Conservation (phyloP, 1,139 yeast genomes). For the Kodamaea sp. region DNA sequence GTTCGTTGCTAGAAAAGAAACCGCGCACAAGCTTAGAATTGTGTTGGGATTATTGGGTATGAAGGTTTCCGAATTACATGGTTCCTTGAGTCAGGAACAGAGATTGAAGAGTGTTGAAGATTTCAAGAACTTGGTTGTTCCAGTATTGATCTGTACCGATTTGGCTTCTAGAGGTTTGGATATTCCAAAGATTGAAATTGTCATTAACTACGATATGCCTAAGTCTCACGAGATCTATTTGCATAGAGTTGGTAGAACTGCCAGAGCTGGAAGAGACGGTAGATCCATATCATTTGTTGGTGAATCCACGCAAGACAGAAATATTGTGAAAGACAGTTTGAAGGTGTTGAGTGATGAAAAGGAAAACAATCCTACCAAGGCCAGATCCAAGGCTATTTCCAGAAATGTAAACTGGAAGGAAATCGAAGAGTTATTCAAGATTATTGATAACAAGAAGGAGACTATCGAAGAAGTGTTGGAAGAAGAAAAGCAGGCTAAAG, state of each 20-base stretch:
- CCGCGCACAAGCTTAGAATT: slow-evolving; percentile 84
- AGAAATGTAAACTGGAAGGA: slow-evolving; percentile 85
- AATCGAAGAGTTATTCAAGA: slow-evolving; percentile 65
- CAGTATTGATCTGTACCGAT: slow-evolving; percentile 92
- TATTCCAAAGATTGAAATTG: slow-evolving; percentile 95
- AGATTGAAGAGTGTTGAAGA: slow-evolving; percentile 81
- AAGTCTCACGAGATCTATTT: slow-evolving; percentile 84
- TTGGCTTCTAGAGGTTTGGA: slow-evolving; percentile 98
- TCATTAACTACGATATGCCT: slow-evolving; percentile 95
- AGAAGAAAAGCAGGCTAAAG: slow-evolving; percentile 89
- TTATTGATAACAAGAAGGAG: slow-evolving; percentile 59
- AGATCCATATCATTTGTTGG: slow-evolving; percentile 91
- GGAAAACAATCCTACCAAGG: slow-evolving; percentile 26
- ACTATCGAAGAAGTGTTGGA: slow-evolving; percentile 73
- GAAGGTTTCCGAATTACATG: slow-evolving; percentile 90
- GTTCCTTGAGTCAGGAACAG: slow-evolving; percentile 93
- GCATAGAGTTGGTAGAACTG: slow-evolving; percentile 99
- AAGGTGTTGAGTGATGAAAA: slow-evolving; percentile 54
- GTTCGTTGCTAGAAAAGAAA: slow-evolving; percentile 86
- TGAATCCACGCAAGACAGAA: slow-evolving; percentile 79
- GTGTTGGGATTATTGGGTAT: slow-evolving; percentile 84
- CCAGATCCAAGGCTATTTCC: slow-evolving; percentile 65
- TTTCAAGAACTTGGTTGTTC: slow-evolving; percentile 79
- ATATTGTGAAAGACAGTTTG: slow-evolving; percentile 85
- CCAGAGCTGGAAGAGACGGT: slow-evolving; percentile 98